phyloP scores from a whole-genome alignment of 352 stramenopile genomes.

The Globisporangium yorkense region DNA sequence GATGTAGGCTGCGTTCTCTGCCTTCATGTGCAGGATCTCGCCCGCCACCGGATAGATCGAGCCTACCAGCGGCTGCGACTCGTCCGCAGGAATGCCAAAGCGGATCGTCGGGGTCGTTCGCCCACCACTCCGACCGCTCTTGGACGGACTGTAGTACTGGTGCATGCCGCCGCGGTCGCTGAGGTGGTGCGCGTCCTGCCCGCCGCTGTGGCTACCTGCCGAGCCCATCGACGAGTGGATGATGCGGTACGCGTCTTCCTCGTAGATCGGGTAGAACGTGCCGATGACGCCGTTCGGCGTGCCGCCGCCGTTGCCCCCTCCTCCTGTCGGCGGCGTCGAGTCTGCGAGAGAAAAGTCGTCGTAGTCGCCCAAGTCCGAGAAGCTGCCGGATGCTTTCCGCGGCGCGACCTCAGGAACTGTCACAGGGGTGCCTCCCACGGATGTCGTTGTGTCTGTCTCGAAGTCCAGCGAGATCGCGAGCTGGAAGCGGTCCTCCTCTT shows the following conservation, averaged over 20 bases:
- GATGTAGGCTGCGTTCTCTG: constrained; percentile 80
- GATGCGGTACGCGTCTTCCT: constrained; percentile 63
- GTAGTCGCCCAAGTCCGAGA: constrained; percentile 83
- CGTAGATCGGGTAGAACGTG: constrained; percentile 78
- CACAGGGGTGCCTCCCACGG: constrained; percentile 11
- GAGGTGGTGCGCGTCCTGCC: constrained; percentile 14
- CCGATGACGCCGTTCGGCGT: constrained; percentile 28
- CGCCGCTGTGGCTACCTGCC: constrained; percentile 19
- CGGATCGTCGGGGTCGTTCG: constrained; percentile 58
- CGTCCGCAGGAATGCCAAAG: constrained; percentile 42
- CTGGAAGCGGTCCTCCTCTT: constrained; percentile 36
- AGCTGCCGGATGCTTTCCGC: constrained; percentile 82
- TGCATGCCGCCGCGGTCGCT: constrained; percentile 11
- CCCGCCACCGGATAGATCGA: constrained; percentile 68
- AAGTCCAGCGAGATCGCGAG: constrained; percentile 59
- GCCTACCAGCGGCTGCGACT: constrained; percentile 56
- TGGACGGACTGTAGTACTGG: constrained; percentile 24
- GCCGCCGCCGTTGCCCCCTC: constrained; percentile 21
- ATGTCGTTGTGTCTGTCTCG: constrained; percentile 47
- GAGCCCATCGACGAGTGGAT: constrained; percentile 48
- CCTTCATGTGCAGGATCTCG: constrained; percentile 62
- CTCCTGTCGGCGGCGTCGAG: constrained; percentile 28
- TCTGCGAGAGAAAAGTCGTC: constrained; percentile 78
- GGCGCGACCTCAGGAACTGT: constrained; percentile 38
- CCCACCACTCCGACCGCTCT: constrained; percentile 32